Evolutionary conservation across 164 flowering plant genomes (phyloP).

Genomic region (Vitis cinerea): DNA sequence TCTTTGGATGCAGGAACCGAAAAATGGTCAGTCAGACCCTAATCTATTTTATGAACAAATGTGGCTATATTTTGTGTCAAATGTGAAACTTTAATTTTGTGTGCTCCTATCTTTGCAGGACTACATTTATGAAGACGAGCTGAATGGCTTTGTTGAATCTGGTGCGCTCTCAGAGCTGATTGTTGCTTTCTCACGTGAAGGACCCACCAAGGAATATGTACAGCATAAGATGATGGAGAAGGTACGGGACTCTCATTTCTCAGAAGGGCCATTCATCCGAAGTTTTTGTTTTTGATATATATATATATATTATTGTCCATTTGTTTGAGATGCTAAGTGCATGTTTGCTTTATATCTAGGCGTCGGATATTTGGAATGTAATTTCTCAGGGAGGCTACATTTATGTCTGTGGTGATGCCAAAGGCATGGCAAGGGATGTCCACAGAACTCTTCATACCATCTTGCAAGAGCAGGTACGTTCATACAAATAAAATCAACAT

Average conservation of each 20-base stretch:
- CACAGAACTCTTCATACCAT: constrained; percentile 94
- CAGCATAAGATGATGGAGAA: constrained; percentile 92
- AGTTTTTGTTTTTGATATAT: neutral
- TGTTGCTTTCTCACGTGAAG: constrained; percentile 93
- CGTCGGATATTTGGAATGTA: constrained; percentile 75
- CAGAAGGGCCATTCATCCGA: too few species aligned
- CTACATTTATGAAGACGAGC: constrained; percentile 87
- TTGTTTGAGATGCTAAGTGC: neutral
- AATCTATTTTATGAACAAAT: neutral
- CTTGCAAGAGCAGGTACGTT: constrained; percentile 85
- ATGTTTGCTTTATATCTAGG: constrained; percentile 39
- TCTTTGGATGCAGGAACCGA: constrained; percentile 95
- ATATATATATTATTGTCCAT: too few species aligned
- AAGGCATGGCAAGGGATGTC: constrained; percentile 98
- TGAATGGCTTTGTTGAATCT: constrained; percentile 56
- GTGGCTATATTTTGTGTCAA: neutral
- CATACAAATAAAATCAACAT: too few species aligned
- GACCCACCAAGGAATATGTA: constrained; percentile 87
- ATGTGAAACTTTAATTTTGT: neutral
- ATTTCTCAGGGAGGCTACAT: constrained; percentile 81
- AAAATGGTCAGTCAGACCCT: constrained; percentile 49
- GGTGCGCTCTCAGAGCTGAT: constrained; percentile 79
- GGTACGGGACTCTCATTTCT: constrained; percentile 32
- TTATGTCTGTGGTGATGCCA: constrained; percentile 99
- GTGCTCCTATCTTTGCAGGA: constrained; percentile 47